Evolutionary conservation across 2,329 filamentous ascomycete genomes (phyloP), one percentile per base, ranked within the genome.

Genomic region (Fusarium chuoi): DNA sequence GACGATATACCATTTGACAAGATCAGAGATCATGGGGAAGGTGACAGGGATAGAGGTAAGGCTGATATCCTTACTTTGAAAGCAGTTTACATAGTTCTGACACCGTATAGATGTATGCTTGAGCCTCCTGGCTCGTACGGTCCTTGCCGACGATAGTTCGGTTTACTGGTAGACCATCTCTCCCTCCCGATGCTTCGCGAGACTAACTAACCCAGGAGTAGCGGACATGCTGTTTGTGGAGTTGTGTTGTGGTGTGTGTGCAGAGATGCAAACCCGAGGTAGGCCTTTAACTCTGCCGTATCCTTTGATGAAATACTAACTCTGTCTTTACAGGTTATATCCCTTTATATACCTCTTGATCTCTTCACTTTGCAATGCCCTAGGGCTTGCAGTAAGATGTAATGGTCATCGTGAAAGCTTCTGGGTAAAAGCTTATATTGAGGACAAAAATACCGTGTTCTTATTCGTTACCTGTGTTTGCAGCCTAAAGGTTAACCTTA

Each of bases 271-370:
- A 26, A 45, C 7, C 20, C 17, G 42, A 26, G 24, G 24, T 45
- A 26, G 5, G 24, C 5, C 11, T 2, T 45, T 0, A 2, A 45
- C 24, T 45, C 2, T 5, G 17, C 24, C 4, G 17, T 26, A 4
- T 20, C 20, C 42, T 6, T 45, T 20, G 7, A 26, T 26, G 24
- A 14, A 6, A 45, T 9, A 45, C 24, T 14, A 26, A 45, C 44
- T 20, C 5, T 26, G 5, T 45, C 44, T 45, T 45, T 13, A 18
- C 24, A 45, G 42, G 24, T 45, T 45, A 26, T 45, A 45, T 20
- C 18, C 20, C 28, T 30, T n/a, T n/a, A n/a, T n/a, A n/a, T n/a
- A n/a, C n/a, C n/a, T n/a, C n/a, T n/a, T n/a, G n/a, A n/a, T n/a
- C n/a, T n/a, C n/a, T n/a, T n/a, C n/a, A n/a, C n/a, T n/a, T n/a